Conservation (phyloP, 257 asterid species). For the Fraxinus excelsior region DNA sequence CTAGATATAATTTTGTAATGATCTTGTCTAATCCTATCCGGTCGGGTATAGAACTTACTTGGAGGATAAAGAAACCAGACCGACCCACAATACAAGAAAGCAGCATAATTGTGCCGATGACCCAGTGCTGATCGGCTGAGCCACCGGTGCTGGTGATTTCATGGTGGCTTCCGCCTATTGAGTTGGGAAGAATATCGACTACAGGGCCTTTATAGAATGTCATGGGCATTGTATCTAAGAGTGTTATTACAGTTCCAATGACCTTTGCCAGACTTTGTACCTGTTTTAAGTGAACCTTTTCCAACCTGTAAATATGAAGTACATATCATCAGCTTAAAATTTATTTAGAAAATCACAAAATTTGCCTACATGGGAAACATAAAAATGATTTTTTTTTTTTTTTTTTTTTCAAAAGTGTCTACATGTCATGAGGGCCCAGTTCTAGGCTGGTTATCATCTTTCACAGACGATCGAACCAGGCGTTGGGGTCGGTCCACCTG, state of each 20-base stretch:
- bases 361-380: too few species aligned
- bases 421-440: too few species aligned
- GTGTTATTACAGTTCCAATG: slow-evolving; percentile 68
- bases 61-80: slow-evolving; percentile 85
- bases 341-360: too few species aligned
- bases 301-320: slow-evolving; percentile 43
- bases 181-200: slow-evolving; percentile 47
- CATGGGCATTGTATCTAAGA: slow-evolving; percentile 75
- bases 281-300: slow-evolving; percentile 57
- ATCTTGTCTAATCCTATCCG: neutral
- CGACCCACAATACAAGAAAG: slow-evolving; percentile 73
- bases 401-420: too few species aligned
- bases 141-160: slow-evolving; percentile 19
- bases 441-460: too few species aligned
- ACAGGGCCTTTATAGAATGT: slow-evolving; percentile 80
- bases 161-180: slow-evolving; percentile 40
- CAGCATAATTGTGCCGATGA: slow-evolving; percentile 64
- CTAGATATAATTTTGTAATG: neutral
- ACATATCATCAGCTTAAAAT: neutral
- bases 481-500: too few species aligned
- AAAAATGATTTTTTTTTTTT: too few species aligned
- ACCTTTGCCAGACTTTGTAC: slow-evolving; percentile 61
- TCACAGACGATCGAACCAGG: too few species aligned
- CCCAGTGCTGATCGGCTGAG: slow-evolving; percentile 63
- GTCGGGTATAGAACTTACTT: slow-evolving; percentile 42